Percentiles rank a stretch among this genome's conserved stretches.
Evolutionary conservation across 352 stramenopile species (phyloP).

Genomic region (Globisporangium cystogenes): DNA sequence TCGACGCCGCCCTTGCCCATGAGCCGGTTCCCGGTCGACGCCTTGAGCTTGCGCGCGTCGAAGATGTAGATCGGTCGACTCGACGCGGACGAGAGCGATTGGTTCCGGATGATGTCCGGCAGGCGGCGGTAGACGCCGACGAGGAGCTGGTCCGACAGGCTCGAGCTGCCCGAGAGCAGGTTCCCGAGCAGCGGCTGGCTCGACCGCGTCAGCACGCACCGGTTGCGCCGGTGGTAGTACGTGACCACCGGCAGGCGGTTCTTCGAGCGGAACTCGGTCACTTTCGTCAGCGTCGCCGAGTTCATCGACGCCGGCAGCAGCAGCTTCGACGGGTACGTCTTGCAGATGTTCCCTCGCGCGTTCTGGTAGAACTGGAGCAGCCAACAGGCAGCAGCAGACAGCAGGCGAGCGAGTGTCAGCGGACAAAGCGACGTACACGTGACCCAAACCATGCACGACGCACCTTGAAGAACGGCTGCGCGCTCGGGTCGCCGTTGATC

Average conservation of each 20-base stretch:
- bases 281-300: constrained; percentile 55
- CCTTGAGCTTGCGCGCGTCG: constrained; percentile 86
- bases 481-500: constrained; percentile 49
- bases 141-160: constrained; percentile 71
- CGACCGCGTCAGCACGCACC: constrained; percentile 76
- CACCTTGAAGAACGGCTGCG: constrained; percentile 71
- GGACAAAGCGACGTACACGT: background rate
- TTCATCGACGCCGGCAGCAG: constrained; percentile 70
- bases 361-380: constrained; percentile 69
- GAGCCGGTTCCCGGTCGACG: constrained; percentile 85
- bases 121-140: constrained; percentile 67
- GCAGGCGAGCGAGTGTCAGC: background rate
- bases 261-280: constrained; percentile 81
- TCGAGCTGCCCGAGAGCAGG: constrained; percentile 63
- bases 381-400: background rate
- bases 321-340: constrained; percentile 77
- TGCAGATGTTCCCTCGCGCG: constrained; percentile 71
- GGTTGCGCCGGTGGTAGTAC: constrained; percentile 74
- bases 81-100: constrained; percentile 52
- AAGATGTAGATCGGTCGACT: constrained; percentile 87
- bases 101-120: constrained; percentile 78
- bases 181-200: constrained; percentile 78
- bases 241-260: constrained; percentile 84
- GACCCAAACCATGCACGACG: background rate
- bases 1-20: constrained; percentile 91